Base-by-base conservation (phyloP, 225 moss, liverwort and hornwort species). In the Rhytidiadelphus loreus region DNA sequence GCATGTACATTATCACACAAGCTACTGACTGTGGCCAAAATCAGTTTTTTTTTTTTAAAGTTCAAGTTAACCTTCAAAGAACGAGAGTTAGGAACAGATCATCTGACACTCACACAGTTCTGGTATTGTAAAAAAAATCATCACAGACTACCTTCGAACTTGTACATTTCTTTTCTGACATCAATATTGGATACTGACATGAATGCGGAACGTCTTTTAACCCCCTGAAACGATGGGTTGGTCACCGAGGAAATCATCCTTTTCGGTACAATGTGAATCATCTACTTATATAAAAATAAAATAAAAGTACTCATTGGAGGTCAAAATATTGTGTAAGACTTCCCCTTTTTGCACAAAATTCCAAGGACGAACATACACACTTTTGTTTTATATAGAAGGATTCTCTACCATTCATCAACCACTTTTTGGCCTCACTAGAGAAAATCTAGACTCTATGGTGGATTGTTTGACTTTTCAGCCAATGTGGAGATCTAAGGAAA, bases 321-420 rank as follows among this genome's bases (percentile, higher is more conserved):
- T 68, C 68, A 68, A n/a, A 68, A 4, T 7, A n/a, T 2, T 23
- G 7, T 68, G 4, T 2, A 22, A 10, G 11, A 21, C 0, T 37
- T 21, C 11, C 6, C 13, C 0, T 22, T 68, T n/a, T 37, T 1
- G 2, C 12, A 66, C 3, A 65, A 66, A 21, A 68, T 22, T 68
- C 0, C 12, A n/a, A 68, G 12, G 22, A n/a, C n/a, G 12, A 66
- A 22, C 12, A 21, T 12, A n/a, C 11, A 6, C 12, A 22, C n/a
- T n/a, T n/a, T 0, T 21, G 2, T n/a, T 66, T 66, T 21, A 37
- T 37, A n/a, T 21, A n/a, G 12, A 12, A 4, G 4, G 3, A 20
- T 65, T 29, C 2, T 61, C 0, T 14, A 0, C 14, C 15, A 61
- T 29, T 0, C 61, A 29, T 29, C 12, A 2, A 3, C 3, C 7